A percentile compares a stretch with the other conserved stretches of the same genome.
phyloP scores from a whole-genome alignment of 2,329 filamentous ascomycete genomes.

The Drechslerella dactyloides region DNA sequence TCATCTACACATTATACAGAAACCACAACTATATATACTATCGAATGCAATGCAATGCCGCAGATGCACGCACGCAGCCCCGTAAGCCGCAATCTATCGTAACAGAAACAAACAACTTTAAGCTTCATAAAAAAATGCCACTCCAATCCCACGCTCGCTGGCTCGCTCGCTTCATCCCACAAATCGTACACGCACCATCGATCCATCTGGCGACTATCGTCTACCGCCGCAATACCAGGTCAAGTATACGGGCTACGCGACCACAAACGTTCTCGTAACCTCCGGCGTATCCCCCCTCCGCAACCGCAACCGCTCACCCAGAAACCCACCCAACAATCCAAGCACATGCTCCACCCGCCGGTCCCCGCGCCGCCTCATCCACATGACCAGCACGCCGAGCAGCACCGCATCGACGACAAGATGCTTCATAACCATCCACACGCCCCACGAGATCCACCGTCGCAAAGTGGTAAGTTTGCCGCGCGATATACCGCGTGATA shows the following conservation, averaged over 20 bases:
- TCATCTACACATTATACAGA: no score
- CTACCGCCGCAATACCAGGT: background rate
- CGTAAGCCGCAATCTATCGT: background rate
- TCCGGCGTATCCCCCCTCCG: conserved; percentile 17
- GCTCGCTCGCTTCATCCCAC: background rate
- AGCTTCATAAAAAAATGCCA: no score
- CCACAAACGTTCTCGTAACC: conserved; percentile 36
- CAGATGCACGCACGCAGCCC: background rate
- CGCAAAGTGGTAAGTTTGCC: conserved; percentile 66
- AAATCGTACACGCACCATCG: conserved; percentile 10
- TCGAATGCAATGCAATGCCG: background rate
- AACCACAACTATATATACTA: background rate
- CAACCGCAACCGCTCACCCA: conserved; percentile 34
- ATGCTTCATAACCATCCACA: conserved; percentile 76
- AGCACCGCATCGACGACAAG: conserved; percentile 73
- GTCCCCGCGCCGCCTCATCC: conserved; percentile 75
- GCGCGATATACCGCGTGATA: conserved; percentile 69
- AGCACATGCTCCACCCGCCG: conserved; percentile 67
- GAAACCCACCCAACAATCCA: conserved; percentile 29
- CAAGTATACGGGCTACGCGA: conserved; percentile 14
- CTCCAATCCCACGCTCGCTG: conserved; percentile 1
- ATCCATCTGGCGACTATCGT: background rate
- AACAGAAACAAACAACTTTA: conserved; percentile 1
- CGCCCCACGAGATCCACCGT: conserved; percentile 73
- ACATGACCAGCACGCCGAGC: conserved; percentile 70